phyloP scores from a whole-genome alignment of 805 yeast species.

The Isabelozyma heimii region DNA sequence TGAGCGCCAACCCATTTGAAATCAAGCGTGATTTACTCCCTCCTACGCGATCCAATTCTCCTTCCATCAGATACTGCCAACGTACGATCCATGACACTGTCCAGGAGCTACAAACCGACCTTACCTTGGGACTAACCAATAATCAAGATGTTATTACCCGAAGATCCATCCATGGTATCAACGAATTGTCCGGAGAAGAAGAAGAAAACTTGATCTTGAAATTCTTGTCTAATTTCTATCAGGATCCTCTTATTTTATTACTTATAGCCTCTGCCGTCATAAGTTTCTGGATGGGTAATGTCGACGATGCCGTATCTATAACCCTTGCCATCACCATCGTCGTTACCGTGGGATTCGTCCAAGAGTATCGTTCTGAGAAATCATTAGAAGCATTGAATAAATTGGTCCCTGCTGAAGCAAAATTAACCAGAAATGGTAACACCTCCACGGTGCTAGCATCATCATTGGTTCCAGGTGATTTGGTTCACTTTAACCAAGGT shows the following conservation, averaged over 20 bases:
- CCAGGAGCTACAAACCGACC: constrained; percentile 59
- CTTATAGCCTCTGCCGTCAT: constrained; percentile 87
- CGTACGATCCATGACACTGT: constrained; percentile 66
- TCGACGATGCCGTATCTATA: constrained; percentile 92
- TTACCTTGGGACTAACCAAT: constrained; percentile 57
- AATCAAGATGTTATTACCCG: constrained; percentile 71
- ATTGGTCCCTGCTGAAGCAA: constrained; percentile 96
- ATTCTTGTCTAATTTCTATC: constrained; percentile 77
- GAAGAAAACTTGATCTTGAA: constrained; percentile 71
- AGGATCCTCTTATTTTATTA: constrained; percentile 85
- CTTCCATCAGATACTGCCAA: constrained; percentile 65
- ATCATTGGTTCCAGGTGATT: constrained; percentile 91
- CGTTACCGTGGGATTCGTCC: constrained; percentile 95
- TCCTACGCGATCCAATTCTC: constrained; percentile 32
- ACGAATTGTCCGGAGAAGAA: constrained; percentile 75
- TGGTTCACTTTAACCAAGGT: constrained; percentile 86
- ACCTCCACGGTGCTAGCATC: constrained; percentile 83
- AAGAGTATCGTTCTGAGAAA: constrained; percentile 93
- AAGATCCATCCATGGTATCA: constrained; percentile 72
- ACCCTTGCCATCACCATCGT: constrained; percentile 90
- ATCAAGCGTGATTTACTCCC: constrained; percentile 13
- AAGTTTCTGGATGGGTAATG: constrained; percentile 90
- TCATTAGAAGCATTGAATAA: constrained; percentile 89
- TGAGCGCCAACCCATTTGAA: constrained; percentile 43
- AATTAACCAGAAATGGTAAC: constrained; percentile 77